Evolutionary conservation across 352 stramenopile species (phyloP).

Genomic region (Elongisporangium anandrum): DNA sequence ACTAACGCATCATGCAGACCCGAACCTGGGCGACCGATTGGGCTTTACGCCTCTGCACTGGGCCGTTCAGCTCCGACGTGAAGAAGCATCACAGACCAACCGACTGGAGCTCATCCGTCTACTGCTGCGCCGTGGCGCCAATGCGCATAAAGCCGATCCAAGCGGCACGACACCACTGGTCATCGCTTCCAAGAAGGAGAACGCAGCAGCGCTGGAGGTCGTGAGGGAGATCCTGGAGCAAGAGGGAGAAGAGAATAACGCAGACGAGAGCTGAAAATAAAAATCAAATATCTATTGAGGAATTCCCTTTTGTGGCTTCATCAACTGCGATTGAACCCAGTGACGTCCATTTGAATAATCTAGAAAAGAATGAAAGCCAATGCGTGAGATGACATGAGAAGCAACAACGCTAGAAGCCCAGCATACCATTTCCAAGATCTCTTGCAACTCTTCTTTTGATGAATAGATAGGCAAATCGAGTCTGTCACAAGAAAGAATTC

Average conservation of each 20-base stretch:
- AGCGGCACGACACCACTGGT: conserved; percentile 50
- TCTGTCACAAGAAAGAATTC: conserved; percentile 21
- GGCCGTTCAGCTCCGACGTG: conserved; percentile 75
- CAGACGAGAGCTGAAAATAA: conserved; percentile 11
- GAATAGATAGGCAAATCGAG: conserved; percentile 74
- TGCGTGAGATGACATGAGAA: conserved; percentile 1
- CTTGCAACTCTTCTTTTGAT: conserved; percentile 88
- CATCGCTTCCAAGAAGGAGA: conserved; percentile 70
- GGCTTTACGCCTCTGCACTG: conserved; percentile 79
- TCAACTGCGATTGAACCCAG: conserved; percentile 71
- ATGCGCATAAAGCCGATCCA: conserved; percentile 33
- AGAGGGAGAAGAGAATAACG: neutral
- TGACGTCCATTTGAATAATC: conserved; percentile 73
- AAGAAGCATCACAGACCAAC: conserved; percentile 59
- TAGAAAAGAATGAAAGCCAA: conserved; percentile 10
- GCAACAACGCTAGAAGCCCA: too few relatives aligned
- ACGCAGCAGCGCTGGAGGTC: conserved; percentile 48
- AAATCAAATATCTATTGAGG: neutral
- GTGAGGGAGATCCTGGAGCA: conserved; percentile 47
- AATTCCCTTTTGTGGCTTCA: neutral
- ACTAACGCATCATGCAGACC: conserved; percentile 57
- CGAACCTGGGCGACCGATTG: conserved; percentile 52
- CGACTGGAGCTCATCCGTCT: conserved; percentile 70
- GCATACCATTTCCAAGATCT: conserved; percentile 90
- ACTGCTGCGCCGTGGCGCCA: conserved; percentile 53